Evolutionary conservation across 495 filamentous ascomycete genomes (phyloP), one percentile per base, ranked within the genome.

Genomic region (Talaromyces proteolyticus): DNA sequence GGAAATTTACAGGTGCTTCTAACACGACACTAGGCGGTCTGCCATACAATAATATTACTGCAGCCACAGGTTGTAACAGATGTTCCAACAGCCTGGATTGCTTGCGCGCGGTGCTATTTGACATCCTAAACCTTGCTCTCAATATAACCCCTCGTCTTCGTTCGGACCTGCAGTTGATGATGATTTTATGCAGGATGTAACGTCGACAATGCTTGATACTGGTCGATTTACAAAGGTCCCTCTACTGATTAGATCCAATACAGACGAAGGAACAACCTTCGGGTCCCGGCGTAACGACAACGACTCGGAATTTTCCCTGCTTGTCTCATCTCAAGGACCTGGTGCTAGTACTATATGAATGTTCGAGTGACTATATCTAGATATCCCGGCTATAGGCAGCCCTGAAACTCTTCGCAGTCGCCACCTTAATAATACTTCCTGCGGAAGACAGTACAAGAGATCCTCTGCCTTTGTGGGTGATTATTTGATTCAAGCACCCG

Each of bases 401-500:
- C 72, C 71, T 16, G 75, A 78, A 40, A 72, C 77, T 24, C 76
- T 74, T 52, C 76, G 77, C 19, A 73, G 62, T 48, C 6, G 73
- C 68, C 18, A 70, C 71, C 63, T 65, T 65, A 3, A 14, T 18
- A 1, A n/a, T n/a, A n/a, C n/a, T n/a, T n/a, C n/a, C n/a, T 52
- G 68, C 25, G 81, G 80, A 0, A 56, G 69, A 4, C 64, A 75
- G 57, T 82, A 72, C 51, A 77, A 78, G 19, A 74, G 80, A 1
- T 70, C 70, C 16, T 64, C 66, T 8, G 77, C 78, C 3, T 76
- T 78, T 45, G 70, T 73, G 0, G 78, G 76, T 2, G 80, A 84
- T 60, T 26, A 76, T 1, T 61, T 70, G 49, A 80, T 85, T 71
- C 72, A 71, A 14, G 75, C 74, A 7, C 73, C 72, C 12, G 72